Evolutionary conservation across 345 rosid genomes (phyloP), one percentile per base, ranked within the genome.

Genomic region (Euphorbia lathyris): DNA sequence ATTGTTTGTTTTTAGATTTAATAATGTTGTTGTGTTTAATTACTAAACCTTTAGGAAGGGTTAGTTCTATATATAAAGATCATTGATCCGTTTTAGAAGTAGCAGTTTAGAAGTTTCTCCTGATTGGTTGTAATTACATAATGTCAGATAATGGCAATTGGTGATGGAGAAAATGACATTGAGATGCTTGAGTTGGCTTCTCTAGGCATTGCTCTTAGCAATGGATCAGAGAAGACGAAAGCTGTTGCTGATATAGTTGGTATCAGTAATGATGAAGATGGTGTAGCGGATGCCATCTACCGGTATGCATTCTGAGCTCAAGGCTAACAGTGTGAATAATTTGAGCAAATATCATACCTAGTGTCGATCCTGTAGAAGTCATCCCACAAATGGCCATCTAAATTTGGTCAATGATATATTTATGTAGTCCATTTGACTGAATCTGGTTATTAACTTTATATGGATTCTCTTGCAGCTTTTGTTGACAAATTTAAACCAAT

Each of bases 101-200:
- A n/a, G 38, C 38, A 2, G 38, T 30, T 6, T 20, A 40, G 50
- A 56, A 25, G 57, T 64, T 65, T 22, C 5, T 51, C 16, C 38
- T 47, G 48, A 72, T 47, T 73, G 59, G 47, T 63, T 69, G 6
- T 66, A 29, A 1, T 73, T 63, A 25, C 34, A 52, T 48, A 14
- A n/a, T 73, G 72, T 51, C 84, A 92, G 99, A 79, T 92, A 71
- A 87, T 95, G 97, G 98, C 97, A 9, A 86, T 96, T 47, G 97
- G 98, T 13, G 99, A 89, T 68, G 99, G 98, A 19, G 99, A 96
- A 77, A 92, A 92, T 32, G 98, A 95, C 63, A 67, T 81, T 9
- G 94, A 92, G 84, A 92, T 92, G 97, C 96, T 92, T 38, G 85
- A 92, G 80, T 58, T 95, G 72, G 99, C 97, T 22, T 81, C 98